Percentiles rank a stretch among this genome's conserved stretches.
Evolutionary conservation across 2,329 filamentous ascomycete species (phyloP).

Genomic region (Sclerotinia sclerotiorum): DNA sequence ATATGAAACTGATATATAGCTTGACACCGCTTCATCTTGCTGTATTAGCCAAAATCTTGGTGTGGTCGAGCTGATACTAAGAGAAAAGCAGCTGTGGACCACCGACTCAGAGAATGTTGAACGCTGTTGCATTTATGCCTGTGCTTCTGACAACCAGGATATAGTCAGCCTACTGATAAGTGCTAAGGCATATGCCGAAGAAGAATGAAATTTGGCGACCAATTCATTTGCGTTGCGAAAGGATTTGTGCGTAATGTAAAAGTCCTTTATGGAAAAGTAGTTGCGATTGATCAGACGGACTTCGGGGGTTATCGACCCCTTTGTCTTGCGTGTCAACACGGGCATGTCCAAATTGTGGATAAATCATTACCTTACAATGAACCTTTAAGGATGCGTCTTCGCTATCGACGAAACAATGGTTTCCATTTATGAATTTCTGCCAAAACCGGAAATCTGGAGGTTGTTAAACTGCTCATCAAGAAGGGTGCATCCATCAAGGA

Average conservation of each 20-base stretch:
- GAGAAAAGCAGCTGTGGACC: conserved; percentile 3
- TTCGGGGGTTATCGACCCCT: conserved; percentile 16
- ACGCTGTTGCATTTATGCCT: conserved; percentile 27
- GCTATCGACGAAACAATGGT: conserved; percentile 15
- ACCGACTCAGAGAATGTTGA: conserved; percentile 14
- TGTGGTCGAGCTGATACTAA: conserved; percentile 18
- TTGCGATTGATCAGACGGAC: conserved; percentile 2
- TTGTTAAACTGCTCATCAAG: conserved; percentile 22
- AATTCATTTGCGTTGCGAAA: conserved; percentile 24
- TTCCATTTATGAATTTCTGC: conserved; percentile 25
- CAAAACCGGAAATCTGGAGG: conserved; percentile 18
- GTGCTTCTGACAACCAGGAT: conserved; percentile 14
- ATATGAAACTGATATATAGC: conserved; percentile 18
- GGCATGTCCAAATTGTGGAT: conserved; percentile 23
- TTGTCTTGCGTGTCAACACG: conserved; percentile 23
- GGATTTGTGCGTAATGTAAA: conserved; percentile 14
- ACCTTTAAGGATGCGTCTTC: conserved; percentile 15
- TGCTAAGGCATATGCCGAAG: conserved; percentile 20
- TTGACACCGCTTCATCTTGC: conserved; percentile 24
- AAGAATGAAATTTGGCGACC: conserved; percentile 20
- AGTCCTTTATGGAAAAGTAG: conserved; percentile 2
- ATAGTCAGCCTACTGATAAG: conserved; percentile 23
- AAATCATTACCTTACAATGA: conserved; percentile 18
- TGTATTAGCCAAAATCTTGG: conserved; percentile 9
- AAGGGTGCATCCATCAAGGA: conserved; percentile 24